Evolutionary conservation across 768 basidiomycete species (phyloP).

Genomic region (Asterophora parasitica): DNA sequence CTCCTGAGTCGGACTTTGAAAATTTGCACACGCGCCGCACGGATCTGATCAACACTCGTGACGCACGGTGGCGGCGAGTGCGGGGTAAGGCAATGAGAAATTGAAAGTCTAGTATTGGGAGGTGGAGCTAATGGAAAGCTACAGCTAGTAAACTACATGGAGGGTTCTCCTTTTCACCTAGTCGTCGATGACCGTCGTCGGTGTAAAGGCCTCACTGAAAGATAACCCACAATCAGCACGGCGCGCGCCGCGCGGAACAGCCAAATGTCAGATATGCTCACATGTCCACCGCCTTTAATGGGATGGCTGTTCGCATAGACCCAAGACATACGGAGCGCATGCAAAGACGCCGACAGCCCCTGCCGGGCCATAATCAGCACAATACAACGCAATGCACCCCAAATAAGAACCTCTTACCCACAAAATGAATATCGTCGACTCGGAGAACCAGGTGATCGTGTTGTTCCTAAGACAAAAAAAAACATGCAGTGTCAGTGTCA

Average conservation of each 20-base stretch:
- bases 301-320: conserved; percentile 98
- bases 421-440: conserved; percentile 71
- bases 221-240: too few relatives aligned
- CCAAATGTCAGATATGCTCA: conserved; percentile 25
- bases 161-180: too few relatives aligned
- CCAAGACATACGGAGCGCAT: conserved; percentile 96
- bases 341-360: conserved; percentile 94
- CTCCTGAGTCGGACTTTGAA: conserved; percentile 35
- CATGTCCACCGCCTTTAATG: conserved; percentile 85
- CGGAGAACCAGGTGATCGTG: too few relatives aligned
- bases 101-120: too few relatives aligned
- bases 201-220: too few relatives aligned
- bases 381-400: conserved; percentile 13
- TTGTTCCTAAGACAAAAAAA: conserved; percentile 46
- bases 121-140: too few relatives aligned
- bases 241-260: too few relatives aligned
- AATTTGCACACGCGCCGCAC: conserved; percentile 25
- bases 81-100: conserved; percentile 10
- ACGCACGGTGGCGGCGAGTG: conserved; percentile 15
- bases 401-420: conserved; percentile 78
- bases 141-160: too few relatives aligned
- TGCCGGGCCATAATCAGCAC: conserved; percentile 26
- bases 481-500: conserved; percentile 3
- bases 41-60: conserved; percentile 18
- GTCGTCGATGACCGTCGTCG: too few relatives aligned